Evolutionary conservation across 2,329 filamentous ascomycete species (phyloP).

Genomic region (Pseudogymnoascus sp.): DNA sequence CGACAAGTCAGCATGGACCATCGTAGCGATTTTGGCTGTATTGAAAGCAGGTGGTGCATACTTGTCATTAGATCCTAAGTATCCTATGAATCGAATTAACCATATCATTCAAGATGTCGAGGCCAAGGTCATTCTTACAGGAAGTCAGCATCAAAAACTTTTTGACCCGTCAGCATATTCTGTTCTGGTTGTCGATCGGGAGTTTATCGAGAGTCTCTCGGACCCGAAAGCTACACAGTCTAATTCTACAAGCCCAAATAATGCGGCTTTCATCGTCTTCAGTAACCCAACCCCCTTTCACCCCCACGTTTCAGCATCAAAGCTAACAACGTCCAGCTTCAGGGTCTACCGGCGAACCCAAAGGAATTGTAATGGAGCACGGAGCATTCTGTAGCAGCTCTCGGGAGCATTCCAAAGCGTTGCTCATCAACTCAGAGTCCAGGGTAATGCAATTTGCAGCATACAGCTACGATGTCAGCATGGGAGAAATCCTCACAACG

Average conservation of each 20-base stretch:
- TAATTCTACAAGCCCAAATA: neutral
- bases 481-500: conserved; percentile 6
- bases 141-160: conserved; percentile 23
- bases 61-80: conserved; percentile 24
- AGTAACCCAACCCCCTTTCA: conserved; percentile 18
- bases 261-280: conserved; percentile 6
- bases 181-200: neutral
- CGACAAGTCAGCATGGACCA: conserved; percentile 20
- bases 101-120: conserved; percentile 11
- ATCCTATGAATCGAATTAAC: conserved; percentile 17
- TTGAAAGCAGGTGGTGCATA: conserved; percentile 24
- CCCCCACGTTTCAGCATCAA: neutral
- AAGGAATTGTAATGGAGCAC: conserved; percentile 36
- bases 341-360: conserved; percentile 43
- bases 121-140: neutral
- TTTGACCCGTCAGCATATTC: conserved; percentile 17
- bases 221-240: neutral
- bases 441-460: conserved; percentile 29
- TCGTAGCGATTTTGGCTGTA: conserved; percentile 21
- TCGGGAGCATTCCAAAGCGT: conserved; percentile 20
- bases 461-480: conserved; percentile 10
- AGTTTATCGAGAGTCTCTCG: neutral
- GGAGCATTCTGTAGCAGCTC: conserved; percentile 15
- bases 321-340: conserved; percentile 25
- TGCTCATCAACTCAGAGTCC: conserved; percentile 31